A percentile compares a stretch with the other conserved stretches of the same genome.
These are phyloP conservation scores for Lactarius indigo DNA, from an alignment of 768 basidiomycete species.

Conservation along the genomic window DNA sequence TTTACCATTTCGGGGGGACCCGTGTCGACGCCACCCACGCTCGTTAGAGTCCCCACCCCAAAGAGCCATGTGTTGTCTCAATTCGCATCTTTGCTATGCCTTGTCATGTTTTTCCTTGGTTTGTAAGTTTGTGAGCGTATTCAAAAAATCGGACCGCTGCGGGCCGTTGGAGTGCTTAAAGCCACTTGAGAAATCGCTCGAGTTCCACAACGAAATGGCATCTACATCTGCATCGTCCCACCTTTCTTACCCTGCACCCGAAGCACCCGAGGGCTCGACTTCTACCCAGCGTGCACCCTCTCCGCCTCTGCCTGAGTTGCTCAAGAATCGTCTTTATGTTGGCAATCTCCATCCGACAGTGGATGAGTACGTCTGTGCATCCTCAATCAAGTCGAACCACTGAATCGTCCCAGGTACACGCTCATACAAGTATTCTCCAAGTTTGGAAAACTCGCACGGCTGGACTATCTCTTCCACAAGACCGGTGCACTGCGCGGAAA, in stretches of 20 bases:
- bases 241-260: slow-evolving; percentile 31
- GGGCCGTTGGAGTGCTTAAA: background rate
- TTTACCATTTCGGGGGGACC: slow-evolving; percentile 13
- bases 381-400: background rate
- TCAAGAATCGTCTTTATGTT: slow-evolving; percentile 80
- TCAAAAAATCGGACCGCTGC: slow-evolving; percentile 4
- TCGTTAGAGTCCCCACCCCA: slow-evolving; percentile 17
- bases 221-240: slow-evolving; percentile 15
- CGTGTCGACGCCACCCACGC: slow-evolving; percentile 13
- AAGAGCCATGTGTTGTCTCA: slow-evolving; percentile 15
- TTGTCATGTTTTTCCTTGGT: slow-evolving; percentile 8
- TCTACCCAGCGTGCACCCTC: slow-evolving; percentile 23
- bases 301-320: slow-evolving; percentile 30
- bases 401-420: slow-evolving; percentile 56
- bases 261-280: slow-evolving; percentile 10
- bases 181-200: background rate
- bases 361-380: slow-evolving; percentile 61
- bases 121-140: slow-evolving; percentile 9
- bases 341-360: slow-evolving; percentile 86
- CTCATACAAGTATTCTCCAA: slow-evolving; percentile 88
- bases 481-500: slow-evolving; percentile 84
- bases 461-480: slow-evolving; percentile 97
- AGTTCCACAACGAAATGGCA: background rate
- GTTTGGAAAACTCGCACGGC: slow-evolving; percentile 87
- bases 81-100: slow-evolving; percentile 19